Conservation (phyloP, 2,329 filamentous ascomycete species). For the Cladophialophora carrionii region DNA sequence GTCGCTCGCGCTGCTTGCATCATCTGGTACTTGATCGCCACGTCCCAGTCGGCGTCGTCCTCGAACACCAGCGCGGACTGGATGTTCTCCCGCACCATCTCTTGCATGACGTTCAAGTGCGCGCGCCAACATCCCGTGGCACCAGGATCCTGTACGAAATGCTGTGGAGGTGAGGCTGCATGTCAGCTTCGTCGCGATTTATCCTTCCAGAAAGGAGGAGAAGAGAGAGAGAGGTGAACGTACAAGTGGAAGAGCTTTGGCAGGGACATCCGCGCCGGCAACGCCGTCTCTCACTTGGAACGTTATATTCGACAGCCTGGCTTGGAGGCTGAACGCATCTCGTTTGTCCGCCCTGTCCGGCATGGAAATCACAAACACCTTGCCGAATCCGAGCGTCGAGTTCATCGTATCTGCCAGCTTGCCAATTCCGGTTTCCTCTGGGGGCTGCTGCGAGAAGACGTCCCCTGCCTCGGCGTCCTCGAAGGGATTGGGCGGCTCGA, state of each 20-base stretch:
- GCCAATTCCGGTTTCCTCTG: not conserved
- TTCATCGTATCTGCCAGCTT: constrained; percentile 18
- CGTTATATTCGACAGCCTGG: constrained; percentile 45
- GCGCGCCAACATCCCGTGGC: constrained; percentile 44
- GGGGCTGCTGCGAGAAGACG: not conserved
- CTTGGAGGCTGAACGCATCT: constrained; percentile 53
- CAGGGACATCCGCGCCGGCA: constrained; percentile 23
- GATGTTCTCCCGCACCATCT: constrained; percentile 52
- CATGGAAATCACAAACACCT: constrained; percentile 54
- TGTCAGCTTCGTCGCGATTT: not conserved
- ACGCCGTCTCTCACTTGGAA: constrained; percentile 33
- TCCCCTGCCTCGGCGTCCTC: not conserved
- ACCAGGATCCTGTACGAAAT: constrained; percentile 26
- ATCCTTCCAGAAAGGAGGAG: too few relatives aligned
- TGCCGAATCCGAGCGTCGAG: constrained; percentile 40
- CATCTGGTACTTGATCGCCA: constrained; percentile 56
- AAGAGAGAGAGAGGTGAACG: not conserved
- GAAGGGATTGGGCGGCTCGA: constrained; percentile 1
- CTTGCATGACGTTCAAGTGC: constrained; percentile 46
- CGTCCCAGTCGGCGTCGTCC: constrained; percentile 63
- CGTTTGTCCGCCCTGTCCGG: constrained; percentile 55
- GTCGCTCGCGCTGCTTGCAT: constrained; percentile 44
- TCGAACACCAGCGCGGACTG: constrained; percentile 58
- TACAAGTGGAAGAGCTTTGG: constrained; percentile 35
- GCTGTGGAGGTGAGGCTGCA: constrained; percentile 16